Conservation (phyloP, 345 rosid genomes). For the Citrus sinensis region DVS_A1.0 CM039164.1:28985501-28986000, state of each 20-base stretch:
- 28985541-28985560: not conserved
- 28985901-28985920: not conserved
- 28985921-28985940: not conserved
- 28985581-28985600: too few relatives aligned
- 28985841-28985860: not conserved
- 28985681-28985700: slow-evolving; percentile 41
- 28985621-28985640: too few relatives aligned
- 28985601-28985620: not conserved
- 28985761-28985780: slow-evolving; percentile 55
- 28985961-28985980: not conserved
- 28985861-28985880: not conserved
- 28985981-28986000: not conserved
- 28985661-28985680: slow-evolving; percentile 26
- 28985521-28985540: slow-evolving; percentile 12
- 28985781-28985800: slow-evolving; percentile 18
- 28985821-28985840: not conserved
- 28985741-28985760: slow-evolving; percentile 56
- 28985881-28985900: not conserved
- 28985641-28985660: slow-evolving; percentile 26
- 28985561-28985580: not conserved
- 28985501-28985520: slow-evolving; percentile 19
- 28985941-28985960: not conserved
- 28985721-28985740: slow-evolving; percentile 50
- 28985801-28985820: not conserved
- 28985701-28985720: slow-evolving; percentile 41